Evolutionary conservation across 2,329 filamentous ascomycete genomes (phyloP), one percentile per base, ranked within the genome.

Genomic region (Penicillium glabrum): DNA sequence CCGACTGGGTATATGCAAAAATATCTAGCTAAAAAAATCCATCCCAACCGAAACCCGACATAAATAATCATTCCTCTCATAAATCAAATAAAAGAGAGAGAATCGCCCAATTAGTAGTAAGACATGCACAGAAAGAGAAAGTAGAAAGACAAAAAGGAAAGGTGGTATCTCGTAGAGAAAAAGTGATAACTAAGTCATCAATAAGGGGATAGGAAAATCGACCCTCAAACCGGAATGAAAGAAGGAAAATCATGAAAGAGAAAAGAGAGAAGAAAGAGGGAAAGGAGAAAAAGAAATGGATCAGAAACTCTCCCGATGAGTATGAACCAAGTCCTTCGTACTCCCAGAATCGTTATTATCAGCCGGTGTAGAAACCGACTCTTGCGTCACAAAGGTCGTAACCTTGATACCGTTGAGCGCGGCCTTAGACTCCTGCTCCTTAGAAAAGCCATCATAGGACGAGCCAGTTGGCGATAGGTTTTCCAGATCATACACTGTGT

Each of bases 351-450:
- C 64, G 49, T 69, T 61, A 26, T 48, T 31, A 44, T 35, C 21
- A 37, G 39, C 19, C 39, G 52, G 43, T 31, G 59, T 47, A 3
- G 56, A 53, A 7, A 51, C 59, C 1, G 57, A 62, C 54, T 69
- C 62, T 49, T 67, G 65, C 37, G 60, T 65, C 1, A 71, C 60
- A n/a, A 57, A 60, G 0, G 67, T 71, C n/a, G 68, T 71, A 16
- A 71, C 67, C 51, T 65, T 71, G 11, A 71, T 71, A 1, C 67
- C 67, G 1, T 50, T 16, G 19, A 59, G 58, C 1, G 7, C 16
- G 0, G 53, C 54, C 23, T 60, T 63, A 3, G 7, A 33, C 7
- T 23, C 41, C 2, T 27, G 26, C 23, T 54, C 54, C 31, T 59
- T 61, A 1, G 51, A 24, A 10, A 33, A 46, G n/a, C 51, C 50